A percentile compares a stretch with the other conserved stretches of the same genome.
These are phyloP conservation scores for Capsella rubella DNA, from an alignment of 441 rosid species.

Conservation along the genomic window DNA sequence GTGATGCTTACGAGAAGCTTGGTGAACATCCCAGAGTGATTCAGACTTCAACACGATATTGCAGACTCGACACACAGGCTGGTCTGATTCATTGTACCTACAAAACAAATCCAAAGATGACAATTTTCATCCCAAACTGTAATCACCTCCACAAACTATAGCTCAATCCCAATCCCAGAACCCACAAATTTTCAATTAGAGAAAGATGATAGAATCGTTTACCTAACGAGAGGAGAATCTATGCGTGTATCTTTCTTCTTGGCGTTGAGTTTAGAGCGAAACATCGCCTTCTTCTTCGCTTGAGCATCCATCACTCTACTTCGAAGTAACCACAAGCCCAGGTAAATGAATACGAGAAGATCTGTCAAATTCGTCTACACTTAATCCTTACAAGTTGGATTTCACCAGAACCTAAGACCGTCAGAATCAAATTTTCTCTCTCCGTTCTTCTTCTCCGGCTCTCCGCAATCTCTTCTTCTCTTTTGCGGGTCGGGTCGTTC, in stretches of 20 bases:
- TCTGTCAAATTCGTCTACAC: neutral
- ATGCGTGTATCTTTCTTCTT: conserved; percentile 79
- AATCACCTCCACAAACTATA: neutral
- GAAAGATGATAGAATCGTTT: neutral
- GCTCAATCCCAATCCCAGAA: neutral
- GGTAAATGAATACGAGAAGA: neutral
- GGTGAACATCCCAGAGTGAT: conserved; percentile 90
- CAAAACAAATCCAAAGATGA: conserved; percentile 5
- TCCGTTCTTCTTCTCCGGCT: conserved; percentile 22
- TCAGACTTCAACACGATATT: conserved; percentile 81
- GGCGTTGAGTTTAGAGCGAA: conserved; percentile 83
- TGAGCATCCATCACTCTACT: conserved; percentile 63
- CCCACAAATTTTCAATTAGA: neutral
- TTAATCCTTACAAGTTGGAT: neutral
- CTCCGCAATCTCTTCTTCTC: conserved; percentile 17
- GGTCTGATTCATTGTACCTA: conserved; percentile 90
- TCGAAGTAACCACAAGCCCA: neutral
- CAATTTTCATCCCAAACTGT: neutral
- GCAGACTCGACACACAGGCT: conserved; percentile 88
- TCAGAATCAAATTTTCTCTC: conserved; percentile 13
- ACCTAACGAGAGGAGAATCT: conserved; percentile 92
- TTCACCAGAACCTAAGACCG: conserved; percentile 16
- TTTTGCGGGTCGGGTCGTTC: conserved; percentile 29
- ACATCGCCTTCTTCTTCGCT: conserved; percentile 80
- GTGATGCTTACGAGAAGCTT: conserved; percentile 92